Conservation (phyloP, 441 rosid genomes). For the Flueggea neowawraea region DNA sequence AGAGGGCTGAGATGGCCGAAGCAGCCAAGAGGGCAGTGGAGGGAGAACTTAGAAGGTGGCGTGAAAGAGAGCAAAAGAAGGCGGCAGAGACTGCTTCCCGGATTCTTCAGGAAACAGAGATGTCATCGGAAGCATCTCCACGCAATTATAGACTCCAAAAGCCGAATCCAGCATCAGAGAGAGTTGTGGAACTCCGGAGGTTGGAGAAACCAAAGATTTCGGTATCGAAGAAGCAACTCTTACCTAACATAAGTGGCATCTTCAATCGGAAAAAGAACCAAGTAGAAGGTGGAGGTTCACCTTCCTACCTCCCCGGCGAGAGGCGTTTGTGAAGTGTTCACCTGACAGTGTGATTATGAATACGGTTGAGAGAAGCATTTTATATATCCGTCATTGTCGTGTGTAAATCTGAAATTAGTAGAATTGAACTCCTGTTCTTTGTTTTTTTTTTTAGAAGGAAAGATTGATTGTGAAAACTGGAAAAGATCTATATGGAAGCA, state of each 20-base stretch:
- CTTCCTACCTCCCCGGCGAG: constrained; percentile 78
- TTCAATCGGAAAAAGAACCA: constrained; percentile 82
- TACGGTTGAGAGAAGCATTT: constrained; percentile 13
- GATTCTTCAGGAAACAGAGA: constrained; percentile 67
- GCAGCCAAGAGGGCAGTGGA: constrained; percentile 91
- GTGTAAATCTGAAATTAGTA: constrained; percentile 26
- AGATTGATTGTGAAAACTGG: constrained; percentile 12
- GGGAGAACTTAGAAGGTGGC: constrained; percentile 93
- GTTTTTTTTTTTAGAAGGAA: constrained; percentile 14
- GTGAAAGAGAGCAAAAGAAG: constrained; percentile 82
- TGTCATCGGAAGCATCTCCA: constrained; percentile 61
- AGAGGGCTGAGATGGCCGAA: constrained; percentile 95
- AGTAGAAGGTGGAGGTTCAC: constrained; percentile 84
- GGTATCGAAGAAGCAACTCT: constrained; percentile 58
- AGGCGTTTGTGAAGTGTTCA: constrained; percentile 33
- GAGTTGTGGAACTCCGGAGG: constrained; percentile 31
- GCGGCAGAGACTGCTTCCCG: constrained; percentile 79
- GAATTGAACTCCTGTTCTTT: constrained; percentile 11
- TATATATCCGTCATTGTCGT: constrained; percentile 18
- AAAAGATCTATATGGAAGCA: constrained; percentile 16
- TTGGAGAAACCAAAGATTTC: constrained; percentile 60
- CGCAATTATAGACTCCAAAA: constrained; percentile 45
- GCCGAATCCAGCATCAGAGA: constrained; percentile 42
- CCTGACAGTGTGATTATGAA: constrained; percentile 19
- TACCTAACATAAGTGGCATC: constrained; percentile 68